These are phyloP conservation scores for Hebeloma cylindrosporum DNA, from an alignment of 768 basidiomycete species.

Conservation along the genomic window DNA sequence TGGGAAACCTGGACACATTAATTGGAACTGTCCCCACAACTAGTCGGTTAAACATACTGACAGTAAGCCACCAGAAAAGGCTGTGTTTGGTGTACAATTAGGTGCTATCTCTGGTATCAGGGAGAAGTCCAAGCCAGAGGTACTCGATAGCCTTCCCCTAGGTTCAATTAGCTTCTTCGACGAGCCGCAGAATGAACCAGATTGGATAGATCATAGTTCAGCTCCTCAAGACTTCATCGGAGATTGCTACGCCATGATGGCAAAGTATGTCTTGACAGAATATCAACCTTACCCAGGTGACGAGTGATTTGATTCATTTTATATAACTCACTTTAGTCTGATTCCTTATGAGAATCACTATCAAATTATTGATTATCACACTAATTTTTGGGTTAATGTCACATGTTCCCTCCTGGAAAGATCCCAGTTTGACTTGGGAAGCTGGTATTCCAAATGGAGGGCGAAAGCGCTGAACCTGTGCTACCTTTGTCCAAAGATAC, in stretches of 20 bases:
- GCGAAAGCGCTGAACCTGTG: background rate
- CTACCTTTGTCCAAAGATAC: background rate
- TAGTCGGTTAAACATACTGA: background rate
- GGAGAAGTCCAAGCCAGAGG: no score
- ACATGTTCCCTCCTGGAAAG: no score
- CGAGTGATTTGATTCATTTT: background rate
- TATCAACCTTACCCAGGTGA: constrained; percentile 9
- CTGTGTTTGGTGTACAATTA: background rate
- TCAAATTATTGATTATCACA: no score
- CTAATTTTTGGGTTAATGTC: no score
- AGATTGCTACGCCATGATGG: background rate
- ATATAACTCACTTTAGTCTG: no score
- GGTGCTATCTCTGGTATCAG: background rate
- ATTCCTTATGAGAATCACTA: no score
- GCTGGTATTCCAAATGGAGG: constrained; percentile 5
- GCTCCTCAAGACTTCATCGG: background rate
- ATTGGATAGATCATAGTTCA: background rate
- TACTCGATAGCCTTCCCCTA: constrained; percentile 15
- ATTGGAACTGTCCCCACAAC: no score
- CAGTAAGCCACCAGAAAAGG: background rate
- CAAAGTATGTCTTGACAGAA: background rate
- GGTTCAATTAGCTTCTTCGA: constrained; percentile 3
- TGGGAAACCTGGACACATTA: no score
- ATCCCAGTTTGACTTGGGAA: constrained; percentile 4
- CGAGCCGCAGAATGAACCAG: background rate